Base-by-base conservation (phyloP, 2,329 filamentous ascomycete species). In the Colletotrichum somersetense region DNA sequence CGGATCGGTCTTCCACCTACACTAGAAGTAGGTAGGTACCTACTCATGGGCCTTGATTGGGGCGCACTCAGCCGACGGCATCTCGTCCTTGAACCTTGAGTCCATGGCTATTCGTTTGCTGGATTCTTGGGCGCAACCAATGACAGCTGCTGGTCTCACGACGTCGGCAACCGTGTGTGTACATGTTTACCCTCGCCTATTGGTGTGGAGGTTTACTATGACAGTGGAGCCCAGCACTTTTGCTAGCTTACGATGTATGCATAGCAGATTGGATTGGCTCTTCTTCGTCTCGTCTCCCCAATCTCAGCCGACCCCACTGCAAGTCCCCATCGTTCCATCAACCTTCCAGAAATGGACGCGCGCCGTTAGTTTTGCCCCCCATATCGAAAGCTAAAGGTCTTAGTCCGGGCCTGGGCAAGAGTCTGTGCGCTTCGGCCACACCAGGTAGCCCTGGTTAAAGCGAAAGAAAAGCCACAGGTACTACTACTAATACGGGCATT, bases 261-360 rank as follows among this genome's bases (percentile, higher is more conserved):
- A 26, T 26, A 26, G 26, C 26, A 26, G 26, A 26, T 26, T 26
- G 26, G 66, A 46, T 61, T 56, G 23, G n/a, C 26, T 30, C 46
- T 57, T 35, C 64, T 42, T 53, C 64, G 44, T 48, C 66, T 48
- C 40, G 46, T 50, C 56, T 70, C 66, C 35, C 42, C 62, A 73
- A 73, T 71, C 50, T 71, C 62, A 55, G 50, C 48, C 48, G n/a
- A 42, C 67, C 52, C 71, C 70, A 72, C 70, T 23, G 23, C 35
- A 16, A 10, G 70, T 65, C 38, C 40, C 62, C 71, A 67, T 71
- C 56, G 71, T 75, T 77, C 75, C 72, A 74, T 75, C 73, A 76
- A 77, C 76, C 76, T 77, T 77, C 76, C 76, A 76, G 72, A 77
- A 77, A 50, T 53, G 76, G 76, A 70, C 73, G 74, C 67, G 66